Conservation (phyloP, 371 early-diverging fungal genomes). For the Mortierella sp. region DNA sequence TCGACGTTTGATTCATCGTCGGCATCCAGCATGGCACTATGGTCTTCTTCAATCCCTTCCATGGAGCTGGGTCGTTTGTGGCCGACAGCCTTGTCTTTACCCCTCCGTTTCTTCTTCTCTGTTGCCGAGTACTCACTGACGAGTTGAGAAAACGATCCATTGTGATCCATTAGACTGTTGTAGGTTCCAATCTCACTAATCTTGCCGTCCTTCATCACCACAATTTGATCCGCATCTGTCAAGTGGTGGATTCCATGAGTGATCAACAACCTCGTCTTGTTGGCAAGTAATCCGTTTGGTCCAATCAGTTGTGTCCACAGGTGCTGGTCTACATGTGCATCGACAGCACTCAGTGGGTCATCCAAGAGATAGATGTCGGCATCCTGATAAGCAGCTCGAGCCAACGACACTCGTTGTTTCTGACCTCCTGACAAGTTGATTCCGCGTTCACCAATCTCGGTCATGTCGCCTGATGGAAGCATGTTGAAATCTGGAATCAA, state of each 20-base stretch:
- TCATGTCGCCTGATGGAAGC: constrained; percentile 80
- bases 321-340: constrained; percentile 90
- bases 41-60: constrained; percentile 5
- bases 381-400: constrained; percentile 57
- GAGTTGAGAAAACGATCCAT: constrained; percentile 55
- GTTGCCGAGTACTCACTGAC: constrained; percentile 38
- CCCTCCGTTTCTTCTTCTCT: background rate
- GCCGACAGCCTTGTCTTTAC: background rate
- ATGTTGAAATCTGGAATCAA: constrained; percentile 80
- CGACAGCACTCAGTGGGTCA: constrained; percentile 74
- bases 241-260: constrained; percentile 89
- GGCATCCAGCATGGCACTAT: background rate
- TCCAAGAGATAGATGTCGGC: constrained; percentile 63
- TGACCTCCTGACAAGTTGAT: constrained; percentile 88
- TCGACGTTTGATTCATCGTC: constrained; percentile 9
- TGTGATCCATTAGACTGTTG: constrained; percentile 22
- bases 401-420: constrained; percentile 72
- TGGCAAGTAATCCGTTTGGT: constrained; percentile 76
- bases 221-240: constrained; percentile 69
- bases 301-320: constrained; percentile 83
- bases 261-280: constrained; percentile 85
- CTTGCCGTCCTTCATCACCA: constrained; percentile 78
- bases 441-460: constrained; percentile 93
- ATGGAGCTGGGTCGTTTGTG: background rate
- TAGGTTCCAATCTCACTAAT: constrained; percentile 72